Evolutionary conservation across 2,329 filamentous ascomycete species (phyloP), one percentile per base, ranked within the genome.

Genomic region (Simplicillium sp.): DNA sequence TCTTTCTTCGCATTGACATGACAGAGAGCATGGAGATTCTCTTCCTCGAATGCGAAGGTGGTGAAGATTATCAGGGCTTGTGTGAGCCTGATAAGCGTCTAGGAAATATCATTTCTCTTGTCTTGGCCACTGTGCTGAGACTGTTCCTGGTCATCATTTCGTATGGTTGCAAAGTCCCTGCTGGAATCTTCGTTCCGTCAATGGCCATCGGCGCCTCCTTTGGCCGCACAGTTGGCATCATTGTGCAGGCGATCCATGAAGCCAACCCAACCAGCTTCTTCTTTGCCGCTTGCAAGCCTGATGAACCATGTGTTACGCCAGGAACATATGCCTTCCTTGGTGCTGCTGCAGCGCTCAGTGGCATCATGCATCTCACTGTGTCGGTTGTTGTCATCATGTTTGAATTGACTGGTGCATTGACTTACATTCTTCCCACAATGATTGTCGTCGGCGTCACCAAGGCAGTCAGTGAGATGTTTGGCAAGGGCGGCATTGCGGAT

Each of bases 311-410:
- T 59, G 97, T 98, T 52, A 98, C 92, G 1, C 92, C 92, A 0
- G 92, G 92, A 9, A 97, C 92, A 1, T 98, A 98, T 56, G 92
- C 92, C 7, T 94, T 98, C 51, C 72, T 98, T 1, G 92, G 92
- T 34, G 92, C 92, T 5, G 92, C 82, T 0, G 90, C 92, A 2
- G 87, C 92, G 0, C 70, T 98, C 17, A 90, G 85, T 58, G 92
- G 92, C 9, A 96, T 97, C 55, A 98, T 97, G 90, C 92, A 97
- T 61, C 85, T 98, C 47, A 96, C 90, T 0, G 81, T 98, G 13
- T 94, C 89, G 0, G 88, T 98, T 9, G 90, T 96, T 2, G 92
- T 98, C 54, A 98, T 98, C 61, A 97, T 98, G 92, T 97, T 97
- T 55, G 92, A 98, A 62, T 74, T 98, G 37, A 98, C 92, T 0